Evolutionary conservation across 108 stramenopile species (phyloP).

Genomic region (Aurantiochytrium sp.): DNA sequence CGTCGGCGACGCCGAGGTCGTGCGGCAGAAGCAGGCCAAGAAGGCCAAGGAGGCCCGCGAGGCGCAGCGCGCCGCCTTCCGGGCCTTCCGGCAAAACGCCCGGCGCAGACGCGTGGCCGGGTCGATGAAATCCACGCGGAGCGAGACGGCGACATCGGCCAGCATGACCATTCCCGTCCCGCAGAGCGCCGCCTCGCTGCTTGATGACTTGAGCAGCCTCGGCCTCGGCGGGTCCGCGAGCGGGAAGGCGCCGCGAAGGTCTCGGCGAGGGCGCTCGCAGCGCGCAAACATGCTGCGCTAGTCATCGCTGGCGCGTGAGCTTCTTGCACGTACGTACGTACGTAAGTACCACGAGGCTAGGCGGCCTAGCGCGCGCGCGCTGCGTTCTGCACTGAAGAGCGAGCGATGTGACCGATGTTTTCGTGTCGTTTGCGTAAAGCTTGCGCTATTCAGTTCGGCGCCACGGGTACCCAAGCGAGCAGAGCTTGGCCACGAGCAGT

Average conservation of each 20-base stretch:
- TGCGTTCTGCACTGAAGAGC: too few species aligned
- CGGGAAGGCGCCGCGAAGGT: neutral
- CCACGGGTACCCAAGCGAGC: too few species aligned
- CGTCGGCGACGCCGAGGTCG: too few species aligned
- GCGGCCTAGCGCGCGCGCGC: too few species aligned
- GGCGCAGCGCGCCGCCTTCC: neutral
- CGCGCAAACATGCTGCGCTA: neutral
- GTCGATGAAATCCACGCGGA: neutral
- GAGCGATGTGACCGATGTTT: too few species aligned
- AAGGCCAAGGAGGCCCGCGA: neutral
- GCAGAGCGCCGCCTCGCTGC: neutral
- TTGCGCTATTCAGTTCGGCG: too few species aligned
- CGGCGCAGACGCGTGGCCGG: neutral
- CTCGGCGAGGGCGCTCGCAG: neutral
- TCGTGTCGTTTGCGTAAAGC: too few species aligned
- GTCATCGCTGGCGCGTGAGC: too few species aligned
- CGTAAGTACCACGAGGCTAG: too few species aligned
- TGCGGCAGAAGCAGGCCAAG: neutral
- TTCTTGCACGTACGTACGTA: too few species aligned
- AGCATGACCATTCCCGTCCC: neutral
- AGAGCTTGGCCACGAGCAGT: too few species aligned
- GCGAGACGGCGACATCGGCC: neutral
- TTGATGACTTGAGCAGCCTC: neutral
- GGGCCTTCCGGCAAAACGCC: neutral
- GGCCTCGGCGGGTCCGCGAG: neutral